Evolutionary conservation across 2,329 filamentous ascomycete species (phyloP), one percentile per base, ranked within the genome.

Genomic region (Boeremia exigua): DNA sequence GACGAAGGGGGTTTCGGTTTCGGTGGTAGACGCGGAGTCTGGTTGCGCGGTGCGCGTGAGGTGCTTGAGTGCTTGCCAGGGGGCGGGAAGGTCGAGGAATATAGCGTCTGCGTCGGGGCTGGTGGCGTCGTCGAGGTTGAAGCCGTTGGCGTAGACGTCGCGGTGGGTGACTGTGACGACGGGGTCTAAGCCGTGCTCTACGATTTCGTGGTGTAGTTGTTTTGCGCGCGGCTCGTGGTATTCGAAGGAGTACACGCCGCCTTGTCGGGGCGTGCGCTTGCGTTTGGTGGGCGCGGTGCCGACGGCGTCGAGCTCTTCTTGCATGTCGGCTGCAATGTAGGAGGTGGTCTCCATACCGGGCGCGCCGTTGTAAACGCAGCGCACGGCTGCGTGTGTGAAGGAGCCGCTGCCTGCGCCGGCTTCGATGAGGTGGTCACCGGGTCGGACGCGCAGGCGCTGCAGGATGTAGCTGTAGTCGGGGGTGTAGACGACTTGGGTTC

Each of bases 401-500:
- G 89, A 92, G 7, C 91, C 91, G 70, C 90, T 93, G 6, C 91
- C 91, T 1, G 90, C 88, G 29, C 91, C 91, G 3, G 91, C 91
- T 74, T 95, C 91, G 51, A 95, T 92, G 32, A 95, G 79, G 17
- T 82, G 83, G 40, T 86, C 84, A 5, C 91, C 91, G 0, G 91
- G 91, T 17, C 89, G 80, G 5, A 88, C 90, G 29, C 89, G 84
- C 66, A 95, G 83, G 30, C 90, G 83, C 67, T 93, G 89, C 10
- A 95, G 79, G 44, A 95, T 86, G 70, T 92, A 95, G 78, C 90
- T 93, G 77, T 92, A 93, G 73, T 95, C 91, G 14, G 90, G 90
- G 0, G 89, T 93, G 73, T 95, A 95, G 48, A 95, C 91, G 33
- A 95, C 91, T 71, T 95, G 91, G 0, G 91, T 95, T 58, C 91